Base-by-base conservation (phyloP, 495 filamentous ascomycete genomes). In the Neurospora sp. region DNA sequence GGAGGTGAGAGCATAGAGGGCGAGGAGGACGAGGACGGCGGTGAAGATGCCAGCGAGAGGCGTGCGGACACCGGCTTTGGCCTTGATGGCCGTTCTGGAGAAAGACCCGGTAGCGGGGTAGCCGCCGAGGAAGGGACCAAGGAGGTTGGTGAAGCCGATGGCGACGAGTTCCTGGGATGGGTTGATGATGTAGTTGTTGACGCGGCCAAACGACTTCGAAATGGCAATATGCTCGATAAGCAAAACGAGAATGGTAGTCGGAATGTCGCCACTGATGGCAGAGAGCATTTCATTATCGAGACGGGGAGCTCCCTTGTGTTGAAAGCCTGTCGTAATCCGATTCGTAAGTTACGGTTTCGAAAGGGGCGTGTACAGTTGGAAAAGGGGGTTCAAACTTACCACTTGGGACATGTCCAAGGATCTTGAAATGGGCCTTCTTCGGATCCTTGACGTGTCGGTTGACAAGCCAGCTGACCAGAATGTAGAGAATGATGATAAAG, bases 211-310 rank as follows among this genome's bases (percentile, higher is more conserved):
- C 7, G 84, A 85, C 74, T 88, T 88, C 18, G 84, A 85, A 69
- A 87, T 87, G 69, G 86, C 84, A 35, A 87, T 87, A 75, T 87
- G 86, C 76, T 88, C 86, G 70, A 88, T 86, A 35, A 88, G 71
- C 16, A 87, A 80, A 8, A 88, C 86, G 54, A 88, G 81, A 38
- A 87, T 81, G 39, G 82, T 80, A 6, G 78, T 77, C 12, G 81
- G 81, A 9, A 86, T 75, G 16, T 85, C 78, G 2, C 78, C 71
- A 3, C 76, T 75, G 35, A 85, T 76, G 46, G 82, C 79, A 2
- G 59, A 70, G 12, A 85, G 75, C 18, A 86, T 73, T 39, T 77
- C 76, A 3, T 70, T 71, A 70, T 79, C 77, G 66, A 86, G 70
- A 10, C 76, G 72, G 3, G 84, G 84, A 3, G 79, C 82, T 8